Conservation (phyloP, 495 filamentous ascomycete genomes). For the Usnea hakonensis region DNA sequence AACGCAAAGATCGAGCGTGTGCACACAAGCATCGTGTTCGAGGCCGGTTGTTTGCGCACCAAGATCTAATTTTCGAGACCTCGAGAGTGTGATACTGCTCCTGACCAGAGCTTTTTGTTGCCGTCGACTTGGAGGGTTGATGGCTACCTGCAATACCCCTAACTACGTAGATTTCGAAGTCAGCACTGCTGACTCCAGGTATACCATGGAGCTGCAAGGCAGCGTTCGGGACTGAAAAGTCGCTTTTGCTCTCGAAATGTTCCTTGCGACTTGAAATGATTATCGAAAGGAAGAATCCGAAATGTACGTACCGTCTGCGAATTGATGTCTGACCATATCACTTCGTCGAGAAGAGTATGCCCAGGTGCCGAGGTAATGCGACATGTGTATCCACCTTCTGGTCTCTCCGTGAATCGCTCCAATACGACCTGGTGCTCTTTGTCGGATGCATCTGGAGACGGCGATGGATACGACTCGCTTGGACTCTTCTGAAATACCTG, state of each 20-base stretch:
- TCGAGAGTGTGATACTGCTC: constrained; percentile 8
- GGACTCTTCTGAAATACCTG: constrained; percentile 11
- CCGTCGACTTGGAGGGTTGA: constrained; percentile 4
- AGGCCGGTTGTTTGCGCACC: neutral
- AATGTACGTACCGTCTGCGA: no score
- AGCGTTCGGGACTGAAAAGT: no score
- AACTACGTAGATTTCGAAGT: no score
- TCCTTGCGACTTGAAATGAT: no score
- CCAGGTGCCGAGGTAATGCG: constrained; percentile 9
- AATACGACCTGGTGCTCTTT: constrained; percentile 10
- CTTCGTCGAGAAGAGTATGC: constrained; percentile 5
- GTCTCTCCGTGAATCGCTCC: neutral
- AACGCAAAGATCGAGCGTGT: constrained; percentile 13
- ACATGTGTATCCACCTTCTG: constrained; percentile 5
- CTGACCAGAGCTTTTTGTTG: neutral
- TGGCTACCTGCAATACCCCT: constrained; percentile 10
- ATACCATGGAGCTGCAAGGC: no score
- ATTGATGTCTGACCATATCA: neutral
- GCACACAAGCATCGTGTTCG: neutral
- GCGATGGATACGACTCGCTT: constrained; percentile 12
- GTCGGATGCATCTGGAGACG: constrained; percentile 1
- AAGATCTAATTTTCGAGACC: neutral
- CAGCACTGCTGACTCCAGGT: no score
- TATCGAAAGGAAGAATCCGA: no score
- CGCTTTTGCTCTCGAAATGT: no score